Percentiles rank a stretch among this genome's conserved stretches.
phyloP scores from a whole-genome alignment of 2,329 filamentous ascomycete genomes.

The Penicillium sp. region DNA sequence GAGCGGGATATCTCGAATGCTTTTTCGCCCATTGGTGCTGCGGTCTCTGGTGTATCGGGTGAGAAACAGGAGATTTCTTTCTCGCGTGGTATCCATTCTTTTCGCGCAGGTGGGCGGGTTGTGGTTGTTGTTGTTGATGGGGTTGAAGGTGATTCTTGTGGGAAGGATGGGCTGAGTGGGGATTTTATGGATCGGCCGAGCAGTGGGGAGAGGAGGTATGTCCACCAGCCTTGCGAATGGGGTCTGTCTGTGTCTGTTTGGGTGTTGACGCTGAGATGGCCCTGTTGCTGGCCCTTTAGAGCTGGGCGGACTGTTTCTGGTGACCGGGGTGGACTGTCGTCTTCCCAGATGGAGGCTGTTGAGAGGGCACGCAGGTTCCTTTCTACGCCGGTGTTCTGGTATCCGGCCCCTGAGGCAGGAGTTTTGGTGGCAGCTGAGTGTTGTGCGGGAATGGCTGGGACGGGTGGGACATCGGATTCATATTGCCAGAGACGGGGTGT shows the following conservation, averaged over 20 bases:
- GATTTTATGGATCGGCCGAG: slow-evolving; percentile 31
- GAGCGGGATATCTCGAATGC: slow-evolving; percentile 17
- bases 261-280: slow-evolving; percentile 35
- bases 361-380: slow-evolving; percentile 28
- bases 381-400: slow-evolving; percentile 12
- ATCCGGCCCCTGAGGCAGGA: slow-evolving; percentile 2
- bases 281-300: slow-evolving; percentile 11
- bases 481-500: slow-evolving; percentile 30
- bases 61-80: slow-evolving; percentile 32
- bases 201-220: slow-evolving; percentile 46
- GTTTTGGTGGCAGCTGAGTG: slow-evolving; percentile 24
- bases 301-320: slow-evolving; percentile 11
- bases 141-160: slow-evolving; percentile 4
- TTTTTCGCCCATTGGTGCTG: slow-evolving; percentile 12
- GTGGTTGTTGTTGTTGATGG: not conserved
- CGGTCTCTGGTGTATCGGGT: slow-evolving; percentile 34
- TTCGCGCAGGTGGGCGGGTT: slow-evolving; percentile 13
- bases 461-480: slow-evolving; percentile 37
- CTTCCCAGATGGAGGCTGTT: slow-evolving; percentile 39
- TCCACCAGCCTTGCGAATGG: slow-evolving; percentile 52
- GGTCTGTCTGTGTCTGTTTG: slow-evolving; percentile 33
- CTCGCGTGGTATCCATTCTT: slow-evolving; percentile 27
- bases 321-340: slow-evolving; percentile 22
- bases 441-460: slow-evolving; percentile 41
- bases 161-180: slow-evolving; percentile 25